Percentiles rank a stretch among this genome's conserved stretches.
Evolutionary conservation across 2,329 filamentous ascomycete genomes (phyloP).

Genomic region (Simplicillium aogashimaense): DNA sequence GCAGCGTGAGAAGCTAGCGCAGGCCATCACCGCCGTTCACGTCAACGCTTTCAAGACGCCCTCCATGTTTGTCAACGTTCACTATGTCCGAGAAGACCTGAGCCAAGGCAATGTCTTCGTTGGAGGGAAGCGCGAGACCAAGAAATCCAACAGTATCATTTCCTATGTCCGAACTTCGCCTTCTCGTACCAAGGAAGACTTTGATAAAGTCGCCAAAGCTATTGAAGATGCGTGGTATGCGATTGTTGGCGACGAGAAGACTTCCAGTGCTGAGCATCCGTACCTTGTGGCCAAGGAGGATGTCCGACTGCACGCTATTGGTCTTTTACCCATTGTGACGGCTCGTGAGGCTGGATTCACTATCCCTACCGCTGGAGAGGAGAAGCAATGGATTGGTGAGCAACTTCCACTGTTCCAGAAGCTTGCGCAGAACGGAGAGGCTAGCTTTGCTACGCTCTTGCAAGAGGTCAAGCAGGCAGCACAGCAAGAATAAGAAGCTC

Average conservation of each 20-base stretch:
- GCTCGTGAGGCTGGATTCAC: slow-evolving; percentile 1
- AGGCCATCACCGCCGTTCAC: slow-evolving; percentile 1
- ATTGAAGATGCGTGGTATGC: slow-evolving; percentile 4
- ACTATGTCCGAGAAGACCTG: neutral
- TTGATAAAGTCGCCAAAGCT: neutral
- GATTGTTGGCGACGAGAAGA: neutral
- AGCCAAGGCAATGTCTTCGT: neutral
- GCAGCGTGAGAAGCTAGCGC: neutral
- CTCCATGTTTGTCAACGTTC: slow-evolving; percentile 4
- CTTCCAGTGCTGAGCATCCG: neutral
- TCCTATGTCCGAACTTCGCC: slow-evolving; percentile 1
- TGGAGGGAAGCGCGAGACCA: neutral
- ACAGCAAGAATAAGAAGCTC: no score
- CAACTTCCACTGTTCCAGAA: slow-evolving; percentile 1
- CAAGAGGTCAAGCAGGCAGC: no score
- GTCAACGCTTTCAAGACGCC: slow-evolving; percentile 1
- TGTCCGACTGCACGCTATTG: neutral
- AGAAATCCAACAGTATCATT: neutral
- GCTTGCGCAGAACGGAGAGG: neutral
- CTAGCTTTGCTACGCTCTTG: no score
- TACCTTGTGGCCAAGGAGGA: neutral
- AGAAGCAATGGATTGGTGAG: slow-evolving; percentile 1
- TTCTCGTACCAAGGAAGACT: slow-evolving; percentile 2
- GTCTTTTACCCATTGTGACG: slow-evolving; percentile 1
- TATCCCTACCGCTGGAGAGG: neutral